A percentile compares a stretch with the other conserved stretches of the same genome.
Conservation (phyloP, 2,329 filamentous ascomycete species). For the Epichloe typhina region DNA sequence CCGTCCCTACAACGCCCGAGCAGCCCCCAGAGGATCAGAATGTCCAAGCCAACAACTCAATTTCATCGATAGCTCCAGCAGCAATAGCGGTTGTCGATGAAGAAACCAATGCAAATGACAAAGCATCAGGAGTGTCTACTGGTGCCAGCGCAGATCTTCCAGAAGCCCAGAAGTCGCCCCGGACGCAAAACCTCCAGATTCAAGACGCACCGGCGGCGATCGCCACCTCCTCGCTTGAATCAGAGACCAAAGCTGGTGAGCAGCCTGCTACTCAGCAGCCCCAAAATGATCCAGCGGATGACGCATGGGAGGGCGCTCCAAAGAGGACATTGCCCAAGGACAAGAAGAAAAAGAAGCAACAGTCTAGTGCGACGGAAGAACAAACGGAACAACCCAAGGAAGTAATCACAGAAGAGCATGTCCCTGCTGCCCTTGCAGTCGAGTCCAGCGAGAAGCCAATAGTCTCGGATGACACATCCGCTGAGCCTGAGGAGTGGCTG, state of each 20-base stretch:
- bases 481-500: slow-evolving; percentile 6
- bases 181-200: not conserved
- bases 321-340: slow-evolving; percentile 14
- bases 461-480: slow-evolving; percentile 1
- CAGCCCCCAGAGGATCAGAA: not conserved
- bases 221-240: not conserved
- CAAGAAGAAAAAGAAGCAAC: slow-evolving; percentile 11
- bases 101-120: not conserved
- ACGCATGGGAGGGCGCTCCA: not conserved
- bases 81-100: not conserved
- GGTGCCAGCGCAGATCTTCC: not conserved
- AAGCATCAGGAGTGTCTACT: not conserved
- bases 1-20: not conserved
- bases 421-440: not conserved
- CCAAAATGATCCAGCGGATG: not conserved
- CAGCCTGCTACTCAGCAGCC: not conserved
- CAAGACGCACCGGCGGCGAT: not conserved
- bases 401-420: not conserved
- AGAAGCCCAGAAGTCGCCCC: not conserved
- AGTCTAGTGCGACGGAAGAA: not conserved
- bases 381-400: not conserved
- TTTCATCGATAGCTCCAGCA: not conserved
- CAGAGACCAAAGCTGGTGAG: not conserved
- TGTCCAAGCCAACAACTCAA: not conserved
- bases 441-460: not conserved